Evolutionary conservation across 768 basidiomycete species (phyloP).

Genomic region (Russula sp.): DNA sequence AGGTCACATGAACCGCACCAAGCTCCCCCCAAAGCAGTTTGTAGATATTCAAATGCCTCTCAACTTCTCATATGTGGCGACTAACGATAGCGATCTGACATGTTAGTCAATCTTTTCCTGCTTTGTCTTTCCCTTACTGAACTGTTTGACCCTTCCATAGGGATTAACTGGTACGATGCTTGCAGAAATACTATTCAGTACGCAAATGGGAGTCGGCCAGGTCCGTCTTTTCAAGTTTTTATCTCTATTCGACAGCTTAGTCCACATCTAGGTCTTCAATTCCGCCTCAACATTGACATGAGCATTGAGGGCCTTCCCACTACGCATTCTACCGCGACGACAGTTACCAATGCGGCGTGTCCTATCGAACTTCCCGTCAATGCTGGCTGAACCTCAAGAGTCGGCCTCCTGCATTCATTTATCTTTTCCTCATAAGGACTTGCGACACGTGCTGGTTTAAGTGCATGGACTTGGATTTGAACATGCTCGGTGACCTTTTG

Average conservation of each 20-base stretch:
- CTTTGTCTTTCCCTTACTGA: slow-evolving; percentile 15
- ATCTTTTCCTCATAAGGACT: neutral
- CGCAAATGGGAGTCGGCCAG: slow-evolving; percentile 51
- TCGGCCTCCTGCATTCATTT: neutral
- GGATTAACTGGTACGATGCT: slow-evolving; percentile 72
- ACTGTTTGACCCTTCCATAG: slow-evolving; percentile 38
- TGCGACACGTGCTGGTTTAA: slow-evolving; percentile 4
- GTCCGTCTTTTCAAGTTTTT: slow-evolving; percentile 43
- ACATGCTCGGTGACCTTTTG: slow-evolving; percentile 17
- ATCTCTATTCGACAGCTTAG: neutral
- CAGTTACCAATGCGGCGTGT: slow-evolving; percentile 36
- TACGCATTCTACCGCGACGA: slow-evolving; percentile 35
- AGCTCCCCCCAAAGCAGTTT: slow-evolving; percentile 63
- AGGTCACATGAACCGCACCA: slow-evolving; percentile 58
- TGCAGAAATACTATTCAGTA: slow-evolving; percentile 61
- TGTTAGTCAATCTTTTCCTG: slow-evolving; percentile 49
- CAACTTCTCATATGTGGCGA: slow-evolving; percentile 77
- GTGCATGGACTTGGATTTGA: slow-evolving; percentile 14
- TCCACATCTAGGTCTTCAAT: slow-evolving; percentile 33
- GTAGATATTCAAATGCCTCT: slow-evolving; percentile 70
- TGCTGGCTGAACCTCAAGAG: slow-evolving; percentile 26
- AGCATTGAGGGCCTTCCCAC: slow-evolving; percentile 39
- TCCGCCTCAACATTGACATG: slow-evolving; percentile 40
- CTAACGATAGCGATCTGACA: slow-evolving; percentile 78
- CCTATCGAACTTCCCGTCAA: slow-evolving; percentile 37